These are phyloP conservation scores for Dactylella cylindrospora DNA, from an alignment of 2,329 filamentous ascomycete species.

Conservation along the genomic window DNA sequence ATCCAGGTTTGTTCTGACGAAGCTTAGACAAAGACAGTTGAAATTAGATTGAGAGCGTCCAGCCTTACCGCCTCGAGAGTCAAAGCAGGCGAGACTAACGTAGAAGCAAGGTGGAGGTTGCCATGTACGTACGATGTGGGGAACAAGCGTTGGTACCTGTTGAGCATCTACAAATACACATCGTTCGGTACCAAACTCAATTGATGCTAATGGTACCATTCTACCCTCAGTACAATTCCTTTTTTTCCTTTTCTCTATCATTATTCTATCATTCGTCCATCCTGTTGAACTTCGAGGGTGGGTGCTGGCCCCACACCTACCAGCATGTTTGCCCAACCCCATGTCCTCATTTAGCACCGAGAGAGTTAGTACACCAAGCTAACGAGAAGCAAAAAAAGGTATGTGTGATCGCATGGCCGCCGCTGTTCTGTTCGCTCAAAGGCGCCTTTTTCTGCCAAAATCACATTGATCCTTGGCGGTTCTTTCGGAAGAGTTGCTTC, in stretches of 20 bases:
- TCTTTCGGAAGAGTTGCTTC: too few species aligned
- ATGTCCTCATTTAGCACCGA: constrained; percentile 25
- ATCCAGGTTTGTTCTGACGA: too few species aligned
- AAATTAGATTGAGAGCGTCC: too few species aligned
- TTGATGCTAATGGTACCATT: constrained; percentile 27
- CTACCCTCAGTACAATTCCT: background rate
- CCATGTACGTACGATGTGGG: too few species aligned
- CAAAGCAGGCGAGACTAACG: too few species aligned
- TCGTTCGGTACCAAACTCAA: constrained; percentile 39
- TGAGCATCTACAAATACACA: constrained; percentile 34
- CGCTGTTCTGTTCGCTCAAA: background rate
- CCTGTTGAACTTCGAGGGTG: constrained; percentile 13
- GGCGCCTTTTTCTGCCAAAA: too few species aligned
- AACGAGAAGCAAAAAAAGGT: constrained; percentile 12
- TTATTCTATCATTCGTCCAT: background rate
- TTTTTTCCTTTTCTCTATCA: constrained; percentile 17
- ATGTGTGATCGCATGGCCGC: constrained; percentile 16
- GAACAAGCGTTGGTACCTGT: constrained; percentile 38
- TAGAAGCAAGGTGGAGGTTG: too few species aligned
- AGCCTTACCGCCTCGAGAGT: too few species aligned
- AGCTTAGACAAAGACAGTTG: too few species aligned
- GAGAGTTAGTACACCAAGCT: too few species aligned
- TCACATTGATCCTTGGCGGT: too few species aligned
- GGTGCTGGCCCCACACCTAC: constrained; percentile 32
- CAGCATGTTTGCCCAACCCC: constrained; percentile 8